Evolutionary conservation across 2,329 filamentous ascomycete species (phyloP).

Genomic region (Pseudogymnoascus sp.): DNA sequence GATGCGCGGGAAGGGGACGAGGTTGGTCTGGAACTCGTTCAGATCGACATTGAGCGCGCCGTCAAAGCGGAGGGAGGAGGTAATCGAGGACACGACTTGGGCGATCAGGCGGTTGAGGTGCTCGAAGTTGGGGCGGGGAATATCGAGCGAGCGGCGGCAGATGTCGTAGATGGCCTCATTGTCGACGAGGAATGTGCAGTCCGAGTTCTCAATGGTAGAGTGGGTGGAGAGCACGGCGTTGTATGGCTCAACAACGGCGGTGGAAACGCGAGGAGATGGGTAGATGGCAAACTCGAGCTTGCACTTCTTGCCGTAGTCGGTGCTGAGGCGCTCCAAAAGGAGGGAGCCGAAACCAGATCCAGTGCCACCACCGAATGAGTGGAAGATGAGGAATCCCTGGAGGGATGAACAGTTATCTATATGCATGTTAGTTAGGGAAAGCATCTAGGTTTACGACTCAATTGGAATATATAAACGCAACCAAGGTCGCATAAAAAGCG

Average conservation of each 20-base stretch:
- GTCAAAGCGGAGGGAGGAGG: slow-evolving; percentile 55
- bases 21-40: slow-evolving; percentile 62
- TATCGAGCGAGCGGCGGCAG: slow-evolving; percentile 55
- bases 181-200: slow-evolving; percentile 61
- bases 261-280: slow-evolving; percentile 54
- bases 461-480: background rate
- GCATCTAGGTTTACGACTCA: background rate
- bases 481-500: background rate
- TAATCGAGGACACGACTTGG: slow-evolving; percentile 60
- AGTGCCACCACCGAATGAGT: slow-evolving; percentile 60
- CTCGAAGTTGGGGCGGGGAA: slow-evolving; percentile 55
- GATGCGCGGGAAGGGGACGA: slow-evolving; percentile 59
- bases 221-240: slow-evolving; percentile 51
- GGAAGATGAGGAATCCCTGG: slow-evolving; percentile 60
- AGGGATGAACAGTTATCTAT: slow-evolving; percentile 57
- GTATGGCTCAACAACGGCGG: slow-evolving; percentile 61
- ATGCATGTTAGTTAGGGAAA: background rate
- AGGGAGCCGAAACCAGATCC: slow-evolving; percentile 59
- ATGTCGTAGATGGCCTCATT: slow-evolving; percentile 63
- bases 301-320: slow-evolving; percentile 59
- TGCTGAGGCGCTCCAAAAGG: slow-evolving; percentile 53
- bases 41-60: slow-evolving; percentile 60
- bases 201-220: slow-evolving; percentile 57
- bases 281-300: slow-evolving; percentile 61
- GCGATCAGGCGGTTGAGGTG: slow-evolving; percentile 59